phyloP scores from a whole-genome alignment of 2,329 filamentous ascomycete genomes.

The Colletotrichum neosansevieriae region DNA sequence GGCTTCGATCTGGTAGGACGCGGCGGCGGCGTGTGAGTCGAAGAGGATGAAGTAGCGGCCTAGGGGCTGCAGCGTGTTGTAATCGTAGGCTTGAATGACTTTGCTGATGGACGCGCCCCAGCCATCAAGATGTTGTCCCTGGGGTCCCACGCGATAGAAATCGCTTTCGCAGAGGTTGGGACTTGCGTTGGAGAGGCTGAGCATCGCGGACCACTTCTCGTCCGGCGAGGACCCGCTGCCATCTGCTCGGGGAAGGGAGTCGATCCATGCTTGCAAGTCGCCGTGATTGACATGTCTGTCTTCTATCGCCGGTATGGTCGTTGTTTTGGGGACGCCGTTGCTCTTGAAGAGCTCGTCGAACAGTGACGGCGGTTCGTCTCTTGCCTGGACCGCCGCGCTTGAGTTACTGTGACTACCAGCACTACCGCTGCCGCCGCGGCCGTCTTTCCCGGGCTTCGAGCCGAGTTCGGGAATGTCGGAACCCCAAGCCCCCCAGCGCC shows the following conservation, averaged over 20 bases:
- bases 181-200: conserved; percentile 71
- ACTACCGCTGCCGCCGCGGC: neutral
- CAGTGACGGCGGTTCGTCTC: conserved; percentile 5
- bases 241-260: conserved; percentile 27
- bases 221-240: neutral
- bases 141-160: conserved; percentile 75
- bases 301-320: neutral
- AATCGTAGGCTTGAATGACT: conserved; percentile 74
- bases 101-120: conserved; percentile 75
- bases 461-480: neutral
- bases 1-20: conserved; percentile 69
- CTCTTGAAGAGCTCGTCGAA: conserved; percentile 34
- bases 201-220: conserved; percentile 47
- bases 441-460: neutral
- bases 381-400: neutral
- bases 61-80: conserved; percentile 70
- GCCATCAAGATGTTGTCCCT: conserved; percentile 72
- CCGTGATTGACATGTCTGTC: conserved; percentile 25
- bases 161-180: conserved; percentile 73
- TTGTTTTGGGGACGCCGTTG: neutral
- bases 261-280: conserved; percentile 38
- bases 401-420: too few relatives aligned
- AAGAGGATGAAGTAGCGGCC: conserved; percentile 80
- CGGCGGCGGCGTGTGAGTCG: conserved; percentile 67
- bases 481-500: neutral